Percentiles rank a stretch among this genome's conserved stretches.
Conservation (phyloP, 2,329 filamentous ascomycete species). For the Aspergillus udagawae region DNA sequence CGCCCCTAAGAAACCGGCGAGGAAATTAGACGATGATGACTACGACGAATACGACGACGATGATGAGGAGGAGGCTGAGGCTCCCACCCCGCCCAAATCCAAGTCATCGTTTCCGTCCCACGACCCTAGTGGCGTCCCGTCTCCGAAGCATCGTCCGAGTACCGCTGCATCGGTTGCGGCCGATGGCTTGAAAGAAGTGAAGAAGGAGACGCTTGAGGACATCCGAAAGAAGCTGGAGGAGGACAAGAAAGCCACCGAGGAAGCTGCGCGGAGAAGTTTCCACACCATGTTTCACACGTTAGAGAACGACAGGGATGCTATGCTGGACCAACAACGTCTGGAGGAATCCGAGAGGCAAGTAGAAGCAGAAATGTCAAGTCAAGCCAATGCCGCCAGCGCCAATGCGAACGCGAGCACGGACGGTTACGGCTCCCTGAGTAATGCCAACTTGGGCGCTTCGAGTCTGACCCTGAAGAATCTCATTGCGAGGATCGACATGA, state of each 20-base stretch:
- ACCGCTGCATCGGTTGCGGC: slow-evolving; percentile 60
- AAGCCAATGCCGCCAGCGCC: slow-evolving; percentile 52
- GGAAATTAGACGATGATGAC: slow-evolving; percentile 75
- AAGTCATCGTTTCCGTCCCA: slow-evolving; percentile 51
- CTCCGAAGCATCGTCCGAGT: slow-evolving; percentile 65
- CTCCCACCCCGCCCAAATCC: slow-evolving; percentile 48
- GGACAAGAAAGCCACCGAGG: slow-evolving; percentile 84
- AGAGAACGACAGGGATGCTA: slow-evolving; percentile 90
- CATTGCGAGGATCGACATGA: slow-evolving; percentile 90
- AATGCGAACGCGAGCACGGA: slow-evolving; percentile 52
- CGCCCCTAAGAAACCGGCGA: slow-evolving; percentile 53
- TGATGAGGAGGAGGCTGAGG: slow-evolving; percentile 52
- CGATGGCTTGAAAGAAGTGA: slow-evolving; percentile 54
- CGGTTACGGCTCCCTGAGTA: slow-evolving; percentile 85
- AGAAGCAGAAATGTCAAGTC: slow-evolving; percentile 84
- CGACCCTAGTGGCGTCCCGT: slow-evolving; percentile 59
- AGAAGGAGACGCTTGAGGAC: slow-evolving; percentile 71
- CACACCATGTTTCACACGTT: slow-evolving; percentile 92
- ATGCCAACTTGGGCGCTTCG: slow-evolving; percentile 89
- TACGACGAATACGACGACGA: slow-evolving; percentile 65
- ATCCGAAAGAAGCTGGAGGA: slow-evolving; percentile 90
- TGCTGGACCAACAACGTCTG: slow-evolving; percentile 95
- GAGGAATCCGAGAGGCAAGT: slow-evolving; percentile 96
- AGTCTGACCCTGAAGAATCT: slow-evolving; percentile 95
- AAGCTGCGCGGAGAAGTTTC: slow-evolving; percentile 84